phyloP scores from a whole-genome alignment of 2,329 filamentous ascomycete species.

The Colletotrichum sp. region DNA sequence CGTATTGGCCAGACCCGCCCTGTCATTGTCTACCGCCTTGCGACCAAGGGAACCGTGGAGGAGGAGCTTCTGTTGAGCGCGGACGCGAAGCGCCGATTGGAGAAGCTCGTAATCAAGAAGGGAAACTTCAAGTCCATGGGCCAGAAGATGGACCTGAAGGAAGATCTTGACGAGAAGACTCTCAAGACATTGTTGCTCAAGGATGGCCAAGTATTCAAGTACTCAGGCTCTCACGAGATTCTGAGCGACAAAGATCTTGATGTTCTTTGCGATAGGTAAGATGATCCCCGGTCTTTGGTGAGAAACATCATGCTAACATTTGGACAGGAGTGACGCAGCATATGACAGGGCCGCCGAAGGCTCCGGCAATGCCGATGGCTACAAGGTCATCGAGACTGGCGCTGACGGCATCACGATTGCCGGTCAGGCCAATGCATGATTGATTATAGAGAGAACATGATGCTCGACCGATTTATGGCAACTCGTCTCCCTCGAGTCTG shows the following conservation, averaged over 20 bases:
- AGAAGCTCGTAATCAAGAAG: slow-evolving; percentile 96
- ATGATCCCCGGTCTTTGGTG: accelerated
- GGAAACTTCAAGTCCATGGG: slow-evolving; percentile 78
- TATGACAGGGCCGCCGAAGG: slow-evolving; percentile 79
- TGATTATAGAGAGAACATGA: background rate
- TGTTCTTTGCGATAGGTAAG: slow-evolving; percentile 75
- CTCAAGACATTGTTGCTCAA: slow-evolving; percentile 68
- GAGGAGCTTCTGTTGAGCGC: slow-evolving; percentile 86
- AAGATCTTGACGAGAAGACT: slow-evolving; percentile 64
- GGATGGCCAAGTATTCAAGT: slow-evolving; percentile 72
- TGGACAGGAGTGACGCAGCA: slow-evolving; percentile 58
- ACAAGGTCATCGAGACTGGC: slow-evolving; percentile 81
- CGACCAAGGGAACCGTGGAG: slow-evolving; percentile 92
- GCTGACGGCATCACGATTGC: slow-evolving; percentile 50
- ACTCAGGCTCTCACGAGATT: slow-evolving; percentile 66
- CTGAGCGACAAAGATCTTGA: slow-evolving; percentile 79
- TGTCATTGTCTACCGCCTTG: slow-evolving; percentile 91
- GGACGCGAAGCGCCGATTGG: slow-evolving; percentile 88
- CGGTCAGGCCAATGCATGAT: background rate
- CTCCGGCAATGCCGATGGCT: slow-evolving; percentile 72
- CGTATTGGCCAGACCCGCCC: slow-evolving; percentile 92
- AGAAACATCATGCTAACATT: background rate
- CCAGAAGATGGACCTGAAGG: slow-evolving; percentile 61
- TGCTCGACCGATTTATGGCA: background rate
- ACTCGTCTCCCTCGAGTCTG: accelerated